Percentiles rank a stretch among this genome's conserved stretches.
Evolutionary conservation across 1,284 basidiomycete genomes (phyloP).

Genomic region (Tilletia indica): DNA sequence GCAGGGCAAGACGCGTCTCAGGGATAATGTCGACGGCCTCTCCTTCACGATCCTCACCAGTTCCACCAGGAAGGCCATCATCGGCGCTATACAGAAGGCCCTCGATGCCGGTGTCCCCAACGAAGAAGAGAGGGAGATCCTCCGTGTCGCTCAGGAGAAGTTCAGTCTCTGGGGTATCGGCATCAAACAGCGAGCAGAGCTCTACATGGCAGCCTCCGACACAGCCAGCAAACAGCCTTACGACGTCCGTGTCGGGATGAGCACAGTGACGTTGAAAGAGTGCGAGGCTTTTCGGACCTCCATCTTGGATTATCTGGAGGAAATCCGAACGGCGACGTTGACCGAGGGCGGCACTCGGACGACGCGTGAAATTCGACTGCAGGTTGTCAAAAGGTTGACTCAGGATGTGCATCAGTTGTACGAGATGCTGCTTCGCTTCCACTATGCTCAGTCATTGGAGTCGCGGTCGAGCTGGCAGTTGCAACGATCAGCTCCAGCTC

Average conservation of each 20-base stretch:
- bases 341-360: too few relatives aligned
- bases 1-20: background rate
- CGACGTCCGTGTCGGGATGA: background rate
- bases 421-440: background rate
- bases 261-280: background rate
- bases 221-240: background rate
- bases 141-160: too few relatives aligned
- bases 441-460: too few relatives aligned
- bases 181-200: too few relatives aligned
- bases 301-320: background rate
- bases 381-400: background rate
- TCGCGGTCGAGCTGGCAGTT: too few relatives aligned
- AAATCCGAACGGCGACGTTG: background rate
- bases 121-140: too few relatives aligned
- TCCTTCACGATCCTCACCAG: background rate
- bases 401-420: background rate
- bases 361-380: background rate
- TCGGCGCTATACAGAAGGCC: too few relatives aligned
- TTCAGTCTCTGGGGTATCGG: too few relatives aligned
- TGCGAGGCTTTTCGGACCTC: background rate
- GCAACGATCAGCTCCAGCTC: too few relatives aligned
- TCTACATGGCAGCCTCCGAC: background rate
- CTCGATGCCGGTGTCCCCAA: too few relatives aligned
- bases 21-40: background rate
- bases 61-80: too few relatives aligned